Percentiles rank a stretch among this genome's conserved stretches.
Evolutionary conservation across 441 rosid species (phyloP).

Genomic region (Bocquillonia castaneifolia): DNA sequence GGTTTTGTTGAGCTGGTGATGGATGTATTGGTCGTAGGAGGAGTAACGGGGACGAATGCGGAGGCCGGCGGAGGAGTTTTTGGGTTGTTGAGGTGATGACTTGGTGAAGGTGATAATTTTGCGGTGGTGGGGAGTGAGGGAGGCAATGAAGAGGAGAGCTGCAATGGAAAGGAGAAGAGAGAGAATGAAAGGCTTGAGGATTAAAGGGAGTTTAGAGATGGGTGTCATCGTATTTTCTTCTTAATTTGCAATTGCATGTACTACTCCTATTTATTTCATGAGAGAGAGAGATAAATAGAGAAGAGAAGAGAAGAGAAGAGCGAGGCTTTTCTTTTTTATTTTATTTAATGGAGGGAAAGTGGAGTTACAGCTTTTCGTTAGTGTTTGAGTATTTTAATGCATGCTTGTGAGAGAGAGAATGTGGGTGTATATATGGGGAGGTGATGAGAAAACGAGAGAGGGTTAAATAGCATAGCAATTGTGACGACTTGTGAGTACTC

Average conservation of each 20-base stretch:
- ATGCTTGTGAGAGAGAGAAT: too few species aligned
- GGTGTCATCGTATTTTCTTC: too few species aligned
- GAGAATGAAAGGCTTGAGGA: slow-evolving; percentile 37
- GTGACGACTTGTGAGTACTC: too few species aligned
- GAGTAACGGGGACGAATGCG: slow-evolving; percentile 63
- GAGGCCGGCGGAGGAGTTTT: slow-evolving; percentile 27
- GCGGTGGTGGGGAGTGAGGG: slow-evolving; percentile 26
- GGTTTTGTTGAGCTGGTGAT: slow-evolving; percentile 85
- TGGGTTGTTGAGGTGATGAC: slow-evolving; percentile 10
- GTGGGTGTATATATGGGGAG: too few species aligned
- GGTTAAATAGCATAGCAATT: too few species aligned
- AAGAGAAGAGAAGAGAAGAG: background rate
- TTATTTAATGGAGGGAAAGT: too few species aligned
- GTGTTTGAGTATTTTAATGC: too few species aligned
- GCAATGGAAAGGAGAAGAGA: slow-evolving; percentile 34
- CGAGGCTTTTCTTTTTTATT: too few species aligned
- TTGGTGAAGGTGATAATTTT: background rate
- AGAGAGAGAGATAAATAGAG: background rate
- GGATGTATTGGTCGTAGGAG: slow-evolving; percentile 73
- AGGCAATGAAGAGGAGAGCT: slow-evolving; percentile 26
- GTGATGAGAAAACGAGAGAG: too few species aligned
- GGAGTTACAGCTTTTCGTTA: too few species aligned
- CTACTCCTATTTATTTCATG: too few species aligned
- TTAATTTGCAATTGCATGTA: too few species aligned
- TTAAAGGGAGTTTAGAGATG: slow-evolving; percentile 30